Percentiles rank a stretch among this genome's conserved stretches.
These are phyloP conservation scores for Coemansia sp. DNA, from an alignment of 192 early-diverging fungal species.

Conservation along the genomic window DNA sequence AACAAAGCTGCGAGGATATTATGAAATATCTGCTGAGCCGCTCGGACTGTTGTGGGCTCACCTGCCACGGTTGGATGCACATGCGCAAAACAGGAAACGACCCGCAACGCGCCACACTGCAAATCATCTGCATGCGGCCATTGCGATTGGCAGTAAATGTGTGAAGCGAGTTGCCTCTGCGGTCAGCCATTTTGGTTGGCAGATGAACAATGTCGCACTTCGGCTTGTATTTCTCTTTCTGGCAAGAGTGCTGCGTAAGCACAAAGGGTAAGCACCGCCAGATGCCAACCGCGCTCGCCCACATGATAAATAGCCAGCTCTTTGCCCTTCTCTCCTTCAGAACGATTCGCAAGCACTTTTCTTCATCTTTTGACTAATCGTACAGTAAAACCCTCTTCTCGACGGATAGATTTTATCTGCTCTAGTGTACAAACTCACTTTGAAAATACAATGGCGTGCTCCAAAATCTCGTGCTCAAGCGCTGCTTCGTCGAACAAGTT, in stretches of 20 bases:
- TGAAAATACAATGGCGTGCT: constrained; percentile 30
- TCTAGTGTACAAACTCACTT: not conserved
- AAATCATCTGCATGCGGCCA: constrained; percentile 3
- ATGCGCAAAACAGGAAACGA: not conserved
- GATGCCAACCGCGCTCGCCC: not conserved
- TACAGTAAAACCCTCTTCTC: not conserved
- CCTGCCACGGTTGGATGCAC: not conserved
- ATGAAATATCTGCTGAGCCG: not conserved
- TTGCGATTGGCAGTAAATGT: not conserved
- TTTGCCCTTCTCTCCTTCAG: not conserved
- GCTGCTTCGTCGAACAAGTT: constrained; percentile 29
- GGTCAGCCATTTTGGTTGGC: too few species aligned
- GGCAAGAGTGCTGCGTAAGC: not conserved
- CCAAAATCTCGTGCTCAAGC: constrained; percentile 17
- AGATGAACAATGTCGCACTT: not conserved
- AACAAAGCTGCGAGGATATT: not conserved
- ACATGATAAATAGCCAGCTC: not conserved
- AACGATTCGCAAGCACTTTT: not conserved
- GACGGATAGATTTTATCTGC: not conserved
- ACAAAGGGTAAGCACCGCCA: too few species aligned
- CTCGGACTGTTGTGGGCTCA: not conserved
- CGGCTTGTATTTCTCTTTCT: not conserved
- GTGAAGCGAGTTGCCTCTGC: not conserved
- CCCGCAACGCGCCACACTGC: constrained; percentile 8
- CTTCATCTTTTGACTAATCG: not conserved